Evolutionary conservation across 208 protist species (phyloP).

Genomic region (Zelonia costaricensis): DNA sequence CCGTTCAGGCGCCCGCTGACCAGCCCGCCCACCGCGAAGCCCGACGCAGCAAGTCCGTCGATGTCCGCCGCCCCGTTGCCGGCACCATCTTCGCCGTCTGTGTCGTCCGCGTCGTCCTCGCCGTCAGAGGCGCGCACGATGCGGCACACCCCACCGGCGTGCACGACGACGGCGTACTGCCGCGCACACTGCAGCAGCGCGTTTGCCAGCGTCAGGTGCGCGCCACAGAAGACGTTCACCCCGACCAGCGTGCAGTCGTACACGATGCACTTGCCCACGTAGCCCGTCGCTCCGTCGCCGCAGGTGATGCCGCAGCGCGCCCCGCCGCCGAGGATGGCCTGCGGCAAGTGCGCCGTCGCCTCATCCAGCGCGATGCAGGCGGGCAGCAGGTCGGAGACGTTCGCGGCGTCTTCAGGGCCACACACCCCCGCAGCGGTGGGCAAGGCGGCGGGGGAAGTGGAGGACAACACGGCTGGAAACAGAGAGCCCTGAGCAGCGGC

Average conservation of each 20-base stretch:
- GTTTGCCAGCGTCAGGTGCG: constrained; percentile 52
- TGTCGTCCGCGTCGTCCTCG: not conserved
- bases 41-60: not conserved
- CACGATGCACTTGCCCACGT: constrained; percentile 40
- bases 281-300: constrained; percentile 39
- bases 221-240: constrained; percentile 46
- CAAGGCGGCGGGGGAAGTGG: no score
- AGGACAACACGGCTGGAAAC: no score
- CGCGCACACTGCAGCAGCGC: constrained; percentile 27
- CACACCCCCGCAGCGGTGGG: no score
- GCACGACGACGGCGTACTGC: constrained; percentile 51
- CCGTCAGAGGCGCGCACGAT: constrained; percentile 2
- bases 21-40: no score
- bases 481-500: no score
- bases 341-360: constrained; percentile 48
- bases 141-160: constrained; percentile 38
- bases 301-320: constrained; percentile 57
- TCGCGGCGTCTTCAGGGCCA: constrained; percentile 5
- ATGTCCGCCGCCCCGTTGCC: not conserved
- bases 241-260: constrained; percentile 47
- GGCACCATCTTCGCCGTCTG: not conserved
- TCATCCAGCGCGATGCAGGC: constrained; percentile 61
- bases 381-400: constrained; percentile 34
- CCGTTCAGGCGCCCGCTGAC: not conserved
- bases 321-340: constrained; percentile 56